These are phyloP conservation scores for Endocalyx cinctus DNA, from an alignment of 2,329 filamentous ascomycete genomes.

Conservation along the genomic window DNA sequence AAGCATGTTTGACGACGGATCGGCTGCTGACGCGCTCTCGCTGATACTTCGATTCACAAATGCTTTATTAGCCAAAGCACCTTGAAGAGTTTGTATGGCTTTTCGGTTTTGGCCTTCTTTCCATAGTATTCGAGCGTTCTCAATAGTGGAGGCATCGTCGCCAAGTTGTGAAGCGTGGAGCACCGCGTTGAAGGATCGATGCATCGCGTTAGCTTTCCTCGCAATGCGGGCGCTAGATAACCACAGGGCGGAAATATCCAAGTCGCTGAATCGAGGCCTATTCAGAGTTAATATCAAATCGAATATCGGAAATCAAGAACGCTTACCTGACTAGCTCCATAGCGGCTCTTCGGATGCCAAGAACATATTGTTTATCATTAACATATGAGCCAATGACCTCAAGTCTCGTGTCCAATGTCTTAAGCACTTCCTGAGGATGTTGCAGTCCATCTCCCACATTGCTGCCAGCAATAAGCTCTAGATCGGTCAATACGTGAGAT, in stretches of 20 bases:
- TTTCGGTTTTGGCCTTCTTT: slow-evolving; percentile 90
- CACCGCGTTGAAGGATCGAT: slow-evolving; percentile 90
- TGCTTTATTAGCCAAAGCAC: slow-evolving; percentile 77
- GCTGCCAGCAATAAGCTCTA: slow-evolving; percentile 67
- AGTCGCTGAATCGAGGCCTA: slow-evolving; percentile 58
- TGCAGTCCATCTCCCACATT: slow-evolving; percentile 36
- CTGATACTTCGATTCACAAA: slow-evolving; percentile 51
- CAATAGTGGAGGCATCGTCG: slow-evolving; percentile 84
- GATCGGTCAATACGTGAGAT: slow-evolving; percentile 80
- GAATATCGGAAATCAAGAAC: slow-evolving; percentile 9
- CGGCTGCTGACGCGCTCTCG: slow-evolving; percentile 34
- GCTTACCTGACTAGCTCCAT: slow-evolving; percentile 73
- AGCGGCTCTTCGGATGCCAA: slow-evolving; percentile 78
- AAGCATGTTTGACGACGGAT: slow-evolving; percentile 53
- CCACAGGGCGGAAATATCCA: slow-evolving; percentile 81
- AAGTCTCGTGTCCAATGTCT: slow-evolving; percentile 69
- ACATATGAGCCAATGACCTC: slow-evolving; percentile 85
- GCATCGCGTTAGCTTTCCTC: slow-evolving; percentile 75
- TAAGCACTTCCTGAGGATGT: slow-evolving; percentile 39
- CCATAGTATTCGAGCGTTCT: slow-evolving; percentile 91
- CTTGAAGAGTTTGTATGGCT: slow-evolving; percentile 85
- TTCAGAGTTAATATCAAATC: slow-evolving; percentile 24
- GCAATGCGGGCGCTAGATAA: slow-evolving; percentile 79
- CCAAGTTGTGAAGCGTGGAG: slow-evolving; percentile 81
- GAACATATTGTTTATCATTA: slow-evolving; percentile 87